A percentile compares a stretch with the other conserved stretches of the same genome.
phyloP scores from a whole-genome alignment of 2,329 filamentous ascomycete genomes.

The Alternaria sp. region DNA sequence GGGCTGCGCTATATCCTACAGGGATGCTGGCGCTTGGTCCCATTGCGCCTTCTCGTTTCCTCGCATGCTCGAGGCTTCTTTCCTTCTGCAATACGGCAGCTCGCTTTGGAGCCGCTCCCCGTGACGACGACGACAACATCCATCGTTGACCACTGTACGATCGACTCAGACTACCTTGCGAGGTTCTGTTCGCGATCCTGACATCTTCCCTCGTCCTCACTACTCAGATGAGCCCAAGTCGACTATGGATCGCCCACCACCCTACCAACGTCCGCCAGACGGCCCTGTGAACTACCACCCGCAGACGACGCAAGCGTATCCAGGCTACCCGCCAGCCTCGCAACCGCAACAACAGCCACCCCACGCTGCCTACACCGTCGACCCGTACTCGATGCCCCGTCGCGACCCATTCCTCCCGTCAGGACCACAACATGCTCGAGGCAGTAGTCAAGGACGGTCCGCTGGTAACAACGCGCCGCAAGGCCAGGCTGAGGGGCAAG shows the following conservation, averaged over 20 bases:
- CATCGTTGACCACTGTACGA: neutral
- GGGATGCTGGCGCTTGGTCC: constrained; percentile 19
- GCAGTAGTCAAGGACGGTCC: constrained; percentile 52
- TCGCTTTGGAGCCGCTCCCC: neutral
- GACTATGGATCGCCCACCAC: constrained; percentile 52
- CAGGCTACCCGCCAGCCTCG: constrained; percentile 46
- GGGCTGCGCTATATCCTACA: constrained; percentile 18
- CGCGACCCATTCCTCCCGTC: constrained; percentile 58
- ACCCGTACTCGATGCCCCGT: constrained; percentile 57
- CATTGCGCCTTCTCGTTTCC: constrained; percentile 27
- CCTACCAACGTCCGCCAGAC: constrained; percentile 50
- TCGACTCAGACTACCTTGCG: no score
- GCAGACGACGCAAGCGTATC: constrained; percentile 33
- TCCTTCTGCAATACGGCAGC: constrained; percentile 5
- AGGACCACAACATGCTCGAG: constrained; percentile 46
- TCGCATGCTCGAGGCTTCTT: constrained; percentile 19
- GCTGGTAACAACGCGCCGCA: constrained; percentile 41
- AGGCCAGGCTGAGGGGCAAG: constrained; percentile 44
- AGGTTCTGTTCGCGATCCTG: neutral
- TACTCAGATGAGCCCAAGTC: constrained; percentile 25
- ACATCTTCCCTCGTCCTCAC: neutral
- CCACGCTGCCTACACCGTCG: constrained; percentile 55
- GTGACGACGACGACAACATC: neutral
- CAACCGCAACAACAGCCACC: constrained; percentile 45
- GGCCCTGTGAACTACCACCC: constrained; percentile 59